Conservation (phyloP, 148 eudicot species). For the Amaranthus cruentus region DNA sequence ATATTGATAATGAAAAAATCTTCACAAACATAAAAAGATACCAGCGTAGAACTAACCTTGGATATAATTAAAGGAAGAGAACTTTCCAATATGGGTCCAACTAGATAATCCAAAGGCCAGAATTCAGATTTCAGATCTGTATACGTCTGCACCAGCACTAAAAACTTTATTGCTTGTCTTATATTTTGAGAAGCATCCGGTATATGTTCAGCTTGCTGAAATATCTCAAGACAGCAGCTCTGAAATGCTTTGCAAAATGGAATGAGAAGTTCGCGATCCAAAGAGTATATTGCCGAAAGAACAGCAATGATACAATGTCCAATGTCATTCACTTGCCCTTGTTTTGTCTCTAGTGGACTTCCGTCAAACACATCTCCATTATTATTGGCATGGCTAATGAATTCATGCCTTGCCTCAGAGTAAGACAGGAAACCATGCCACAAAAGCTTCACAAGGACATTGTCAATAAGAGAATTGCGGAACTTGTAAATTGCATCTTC, state of each 20-base stretch:
- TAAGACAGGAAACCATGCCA: conserved; percentile 56
- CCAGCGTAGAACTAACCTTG: conserved; percentile 45
- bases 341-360: conserved; percentile 38
- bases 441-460: conserved; percentile 60
- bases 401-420: conserved; percentile 31
- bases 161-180: conserved; percentile 38
- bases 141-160: conserved; percentile 48
- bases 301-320: conserved; percentile 70
- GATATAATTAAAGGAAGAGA: conserved; percentile 51
- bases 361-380: conserved; percentile 23
- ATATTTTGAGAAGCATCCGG: conserved; percentile 31
- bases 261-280: conserved; percentile 43
- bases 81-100: conserved; percentile 68
- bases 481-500: conserved; percentile 39
- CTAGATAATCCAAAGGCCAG: conserved; percentile 67
- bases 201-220: conserved; percentile 39
- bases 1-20: not conserved
- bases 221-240: conserved; percentile 49
- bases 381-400: conserved; percentile 22
- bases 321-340: conserved; percentile 43
- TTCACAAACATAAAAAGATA: not conserved
- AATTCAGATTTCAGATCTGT: conserved; percentile 55
- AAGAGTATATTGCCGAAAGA: conserved; percentile 54
- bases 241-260: conserved; percentile 60
- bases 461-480: conserved; percentile 45